Percentiles rank a stretch among this genome's conserved stretches.
Evolutionary conservation across 768 basidiomycete species (phyloP).

Genomic region (Boletus vinaceobasis): DNA sequence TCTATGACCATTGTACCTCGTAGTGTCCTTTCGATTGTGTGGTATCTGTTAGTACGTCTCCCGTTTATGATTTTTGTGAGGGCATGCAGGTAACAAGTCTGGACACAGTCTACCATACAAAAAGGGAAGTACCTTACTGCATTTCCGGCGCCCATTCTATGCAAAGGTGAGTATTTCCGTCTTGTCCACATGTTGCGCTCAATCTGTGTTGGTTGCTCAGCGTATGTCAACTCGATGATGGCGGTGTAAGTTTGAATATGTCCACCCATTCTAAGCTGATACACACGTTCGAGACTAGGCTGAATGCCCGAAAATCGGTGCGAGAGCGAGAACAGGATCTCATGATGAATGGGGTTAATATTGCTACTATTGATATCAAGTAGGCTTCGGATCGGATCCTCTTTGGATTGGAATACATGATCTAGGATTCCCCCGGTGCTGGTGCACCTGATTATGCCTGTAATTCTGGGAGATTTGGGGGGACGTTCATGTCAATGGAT

Average conservation of each 20-base stretch:
- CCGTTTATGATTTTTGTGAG: neutral
- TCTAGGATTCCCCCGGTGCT: too few species aligned
- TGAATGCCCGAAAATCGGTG: slow-evolving; percentile 9
- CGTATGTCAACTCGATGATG: slow-evolving; percentile 16
- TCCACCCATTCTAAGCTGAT: neutral
- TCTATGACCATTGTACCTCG: too few species aligned
- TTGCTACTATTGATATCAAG: slow-evolving; percentile 3
- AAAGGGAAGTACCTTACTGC: neutral
- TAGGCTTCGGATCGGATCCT: slow-evolving; percentile 31
- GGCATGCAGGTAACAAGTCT: neutral
- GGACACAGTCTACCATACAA: neutral
- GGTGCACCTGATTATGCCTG: too few species aligned
- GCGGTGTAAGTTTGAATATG: slow-evolving; percentile 4
- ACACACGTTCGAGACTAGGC: neutral
- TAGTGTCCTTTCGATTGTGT: slow-evolving; percentile 5
- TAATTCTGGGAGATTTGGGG: too few species aligned
- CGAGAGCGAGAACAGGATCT: slow-evolving; percentile 1
- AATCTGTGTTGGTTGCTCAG: neutral
- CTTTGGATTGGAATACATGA: too few species aligned
- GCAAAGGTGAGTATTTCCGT: neutral
- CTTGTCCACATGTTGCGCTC: neutral
- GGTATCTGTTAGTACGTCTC: slow-evolving; percentile 11
- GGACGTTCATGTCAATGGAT: too few species aligned
- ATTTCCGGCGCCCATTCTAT: neutral
- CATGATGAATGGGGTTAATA: neutral